Percentiles rank a stretch among this genome's conserved stretches.
phyloP scores from a whole-genome alignment of 768 basidiomycete genomes.

The Trametes cingulata region DNA sequence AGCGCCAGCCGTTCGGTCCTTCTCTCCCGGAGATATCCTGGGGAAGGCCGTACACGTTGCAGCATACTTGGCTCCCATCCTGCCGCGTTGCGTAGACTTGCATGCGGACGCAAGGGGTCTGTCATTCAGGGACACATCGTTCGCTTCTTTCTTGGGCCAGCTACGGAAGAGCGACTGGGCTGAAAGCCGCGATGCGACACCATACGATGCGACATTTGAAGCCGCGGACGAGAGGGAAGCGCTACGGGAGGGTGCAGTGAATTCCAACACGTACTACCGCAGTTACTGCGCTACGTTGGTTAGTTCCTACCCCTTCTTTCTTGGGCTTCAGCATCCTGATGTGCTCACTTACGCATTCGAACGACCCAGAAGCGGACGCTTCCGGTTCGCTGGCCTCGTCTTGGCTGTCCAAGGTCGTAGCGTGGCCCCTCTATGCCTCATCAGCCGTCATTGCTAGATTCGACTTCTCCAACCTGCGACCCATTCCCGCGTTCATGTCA shows the following conservation, averaged over 20 bases:
- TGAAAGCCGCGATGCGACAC: slow-evolving; percentile 45
- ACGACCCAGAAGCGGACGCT: background rate
- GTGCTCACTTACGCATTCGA: background rate
- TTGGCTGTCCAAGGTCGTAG: background rate
- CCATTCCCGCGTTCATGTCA: slow-evolving; percentile 37
- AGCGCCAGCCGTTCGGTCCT: slow-evolving; percentile 42
- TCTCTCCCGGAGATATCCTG: slow-evolving; percentile 42
- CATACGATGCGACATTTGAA: slow-evolving; percentile 49
- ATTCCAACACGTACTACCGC: slow-evolving; percentile 43
- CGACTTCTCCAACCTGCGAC: slow-evolving; percentile 40
- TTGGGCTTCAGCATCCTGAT: no score
- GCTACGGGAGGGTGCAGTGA: slow-evolving; percentile 37
- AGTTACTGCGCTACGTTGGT: slow-evolving; percentile 45
- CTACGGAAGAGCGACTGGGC: slow-evolving; percentile 53
- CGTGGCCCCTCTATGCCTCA: slow-evolving; percentile 29
- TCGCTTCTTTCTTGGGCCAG: slow-evolving; percentile 36
- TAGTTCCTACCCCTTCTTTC: background rate
- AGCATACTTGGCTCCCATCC: slow-evolving; percentile 45
- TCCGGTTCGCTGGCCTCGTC: background rate
- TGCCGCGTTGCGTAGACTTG: slow-evolving; percentile 41
- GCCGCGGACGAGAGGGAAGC: slow-evolving; percentile 45
- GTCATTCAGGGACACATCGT: slow-evolving; percentile 40
- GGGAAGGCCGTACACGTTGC: slow-evolving; percentile 43
- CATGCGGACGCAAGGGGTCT: slow-evolving; percentile 46
- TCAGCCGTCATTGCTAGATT: slow-evolving; percentile 39